Evolutionary conservation across 495 filamentous ascomycete species (phyloP).

Genomic region (Cryomyces minteri): DNA sequence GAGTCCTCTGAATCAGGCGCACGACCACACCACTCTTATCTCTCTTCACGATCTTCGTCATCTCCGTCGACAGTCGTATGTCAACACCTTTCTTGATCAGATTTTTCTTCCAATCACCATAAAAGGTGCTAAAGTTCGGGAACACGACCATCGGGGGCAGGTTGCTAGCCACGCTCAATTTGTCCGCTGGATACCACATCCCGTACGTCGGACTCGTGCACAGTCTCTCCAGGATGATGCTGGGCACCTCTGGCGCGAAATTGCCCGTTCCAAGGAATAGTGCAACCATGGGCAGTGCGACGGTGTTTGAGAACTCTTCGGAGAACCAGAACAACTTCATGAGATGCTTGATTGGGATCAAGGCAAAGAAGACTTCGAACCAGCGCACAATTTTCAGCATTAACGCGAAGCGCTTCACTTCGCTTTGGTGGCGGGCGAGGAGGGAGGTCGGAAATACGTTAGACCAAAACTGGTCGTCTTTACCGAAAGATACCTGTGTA

Average conservation of each 20-base stretch:
- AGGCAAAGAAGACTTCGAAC: constrained; percentile 49
- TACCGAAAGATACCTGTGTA: constrained; percentile 51
- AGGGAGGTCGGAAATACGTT: constrained; percentile 61
- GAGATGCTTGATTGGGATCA: constrained; percentile 54
- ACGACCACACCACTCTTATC: constrained; percentile 39
- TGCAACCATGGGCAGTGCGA: constrained; percentile 58
- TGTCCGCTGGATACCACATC: constrained; percentile 62
- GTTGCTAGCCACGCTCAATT: constrained; percentile 39
- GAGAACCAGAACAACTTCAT: constrained; percentile 55
- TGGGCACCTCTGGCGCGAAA: constrained; percentile 57
- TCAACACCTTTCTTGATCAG: constrained; percentile 42
- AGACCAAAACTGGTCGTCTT: constrained; percentile 60
- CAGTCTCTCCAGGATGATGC: constrained; percentile 55
- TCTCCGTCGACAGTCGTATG: constrained; percentile 43
- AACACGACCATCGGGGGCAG: constrained; percentile 70
- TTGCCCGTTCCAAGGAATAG: constrained; percentile 56
- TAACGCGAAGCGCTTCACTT: constrained; percentile 45
- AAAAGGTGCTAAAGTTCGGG: constrained; percentile 54
- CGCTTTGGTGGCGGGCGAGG: constrained; percentile 38
- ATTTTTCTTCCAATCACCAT: constrained; percentile 45
- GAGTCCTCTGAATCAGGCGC: constrained; percentile 18
- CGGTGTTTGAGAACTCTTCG: constrained; percentile 52
- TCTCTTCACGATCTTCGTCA: constrained; percentile 37
- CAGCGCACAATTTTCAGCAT: constrained; percentile 51
- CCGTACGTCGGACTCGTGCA: constrained; percentile 56